These are phyloP conservation scores for Cordia subcordata DNA, from an alignment of 257 asterid genomes.

Conservation along the genomic window DNA sequence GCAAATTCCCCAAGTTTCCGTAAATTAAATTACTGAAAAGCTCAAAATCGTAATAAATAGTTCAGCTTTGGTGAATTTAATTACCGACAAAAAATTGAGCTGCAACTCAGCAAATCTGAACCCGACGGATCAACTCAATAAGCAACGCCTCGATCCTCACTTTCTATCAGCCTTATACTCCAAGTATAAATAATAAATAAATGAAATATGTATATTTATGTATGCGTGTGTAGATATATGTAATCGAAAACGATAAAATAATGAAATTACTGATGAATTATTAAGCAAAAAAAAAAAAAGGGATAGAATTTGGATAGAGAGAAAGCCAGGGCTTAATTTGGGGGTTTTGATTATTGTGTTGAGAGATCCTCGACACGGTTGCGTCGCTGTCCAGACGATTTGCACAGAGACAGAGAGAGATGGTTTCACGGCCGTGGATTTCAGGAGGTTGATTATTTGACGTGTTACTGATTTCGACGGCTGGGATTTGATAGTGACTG, in stretches of 20 bases:
- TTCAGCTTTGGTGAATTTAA: background rate
- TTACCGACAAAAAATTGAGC: background rate
- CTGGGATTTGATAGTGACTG: conserved; percentile 38
- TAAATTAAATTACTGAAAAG: background rate
- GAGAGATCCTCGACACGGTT: conserved; percentile 36
- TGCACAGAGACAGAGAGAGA: conserved; percentile 35
- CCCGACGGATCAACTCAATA: background rate
- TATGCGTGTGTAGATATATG: conserved; percentile 13
- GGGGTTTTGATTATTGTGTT: background rate
- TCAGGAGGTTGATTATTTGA: conserved; percentile 40
- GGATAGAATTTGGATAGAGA: conserved; percentile 14
- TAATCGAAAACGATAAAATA: conserved; percentile 1
- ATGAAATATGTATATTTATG: background rate
- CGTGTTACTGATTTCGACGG: conserved; percentile 48
- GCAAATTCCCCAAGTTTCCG: no score
- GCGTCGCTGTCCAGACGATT: conserved; percentile 38
- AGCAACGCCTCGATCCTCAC: background rate
- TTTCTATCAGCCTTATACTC: background rate
- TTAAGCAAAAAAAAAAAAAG: background rate
- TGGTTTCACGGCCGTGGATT: conserved; percentile 29
- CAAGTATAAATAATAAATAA: no score
- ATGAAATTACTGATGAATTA: background rate
- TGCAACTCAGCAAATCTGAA: background rate
- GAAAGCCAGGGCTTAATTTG: background rate
- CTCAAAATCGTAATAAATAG: background rate